phyloP scores from a whole-genome alignment of 495 filamentous ascomycete genomes.

The Jackrogersella minutella region DNA sequence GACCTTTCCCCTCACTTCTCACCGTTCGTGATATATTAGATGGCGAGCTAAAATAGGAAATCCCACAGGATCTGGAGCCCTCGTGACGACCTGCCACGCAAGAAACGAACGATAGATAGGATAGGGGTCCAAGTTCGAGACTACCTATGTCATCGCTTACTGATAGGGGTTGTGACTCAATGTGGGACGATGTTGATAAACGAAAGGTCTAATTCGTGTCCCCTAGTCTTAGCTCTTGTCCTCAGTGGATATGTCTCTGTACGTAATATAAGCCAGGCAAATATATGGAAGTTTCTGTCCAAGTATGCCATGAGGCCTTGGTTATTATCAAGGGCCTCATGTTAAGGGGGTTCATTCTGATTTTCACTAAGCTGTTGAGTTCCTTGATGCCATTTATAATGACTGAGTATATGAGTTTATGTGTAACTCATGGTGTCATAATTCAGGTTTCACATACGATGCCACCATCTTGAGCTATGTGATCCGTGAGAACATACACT shows the following conservation, averaged over 20 bases:
- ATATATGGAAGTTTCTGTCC: no score
- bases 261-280: constrained; percentile 19
- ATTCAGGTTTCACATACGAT: no score
- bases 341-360: no score
- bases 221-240: background rate
- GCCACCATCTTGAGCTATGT: no score
- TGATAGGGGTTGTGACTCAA: constrained; percentile 1
- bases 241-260: background rate
- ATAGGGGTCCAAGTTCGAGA: constrained; percentile 14
- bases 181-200: constrained; percentile 10
- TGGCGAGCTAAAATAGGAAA: constrained; percentile 25
- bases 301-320: no score
- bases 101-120: background rate
- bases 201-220: background rate
- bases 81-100: constrained; percentile 21
- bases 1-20: constrained; percentile 35
- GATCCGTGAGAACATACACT: no score
- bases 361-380: no score
- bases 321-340: no score
- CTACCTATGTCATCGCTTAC: constrained; percentile 32
- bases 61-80: constrained; percentile 23
- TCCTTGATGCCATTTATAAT: no score
- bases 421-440: no score
- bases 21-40: constrained; percentile 24
- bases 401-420: no score